These are phyloP conservation scores for Linnemannia zychae DNA, from an alignment of 192 early-diverging fungal genomes.

Conservation along the genomic window DNA sequence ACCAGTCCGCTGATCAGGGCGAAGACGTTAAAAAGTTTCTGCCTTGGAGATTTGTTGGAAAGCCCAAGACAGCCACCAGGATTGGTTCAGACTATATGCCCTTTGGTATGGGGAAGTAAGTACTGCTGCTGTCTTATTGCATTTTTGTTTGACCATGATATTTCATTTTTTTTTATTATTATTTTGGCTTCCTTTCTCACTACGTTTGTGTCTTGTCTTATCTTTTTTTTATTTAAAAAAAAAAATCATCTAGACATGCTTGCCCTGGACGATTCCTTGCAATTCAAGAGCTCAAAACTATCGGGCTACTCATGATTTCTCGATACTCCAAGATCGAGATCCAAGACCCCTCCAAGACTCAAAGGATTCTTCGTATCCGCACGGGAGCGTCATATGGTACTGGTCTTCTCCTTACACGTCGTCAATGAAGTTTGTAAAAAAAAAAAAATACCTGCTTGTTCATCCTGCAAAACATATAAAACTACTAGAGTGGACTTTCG, in stretches of 20 bases:
- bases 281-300: conserved; percentile 32
- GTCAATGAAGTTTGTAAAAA: not conserved
- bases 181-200: too few relatives aligned
- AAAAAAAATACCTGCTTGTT: too few relatives aligned
- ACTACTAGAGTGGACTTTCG: too few relatives aligned
- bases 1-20: conserved; percentile 32
- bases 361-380: not conserved
- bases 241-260: conserved; percentile 34
- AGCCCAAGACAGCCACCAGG: conserved; percentile 39
- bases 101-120: conserved; percentile 52
- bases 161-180: too few relatives aligned
- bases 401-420: too few relatives aligned
- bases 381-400: too few relatives aligned
- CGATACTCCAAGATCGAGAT: conserved; percentile 44
- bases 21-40: conserved; percentile 50
- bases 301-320: conserved; percentile 21
- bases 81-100: conserved; percentile 52
- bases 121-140: too few relatives aligned
- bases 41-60: conserved; percentile 58
- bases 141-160: too few relatives aligned
- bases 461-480: too few relatives aligned
- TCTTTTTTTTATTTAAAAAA: too few relatives aligned
- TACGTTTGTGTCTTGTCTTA: too few relatives aligned
- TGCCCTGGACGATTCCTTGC: conserved; percentile 60
- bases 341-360: conserved; percentile 31